A percentile compares a stretch with the other conserved stretches of the same genome.
These are phyloP conservation scores for Ogataea degrootiae DNA, from an alignment of 805 yeast species.

Conservation along the genomic window DNA sequence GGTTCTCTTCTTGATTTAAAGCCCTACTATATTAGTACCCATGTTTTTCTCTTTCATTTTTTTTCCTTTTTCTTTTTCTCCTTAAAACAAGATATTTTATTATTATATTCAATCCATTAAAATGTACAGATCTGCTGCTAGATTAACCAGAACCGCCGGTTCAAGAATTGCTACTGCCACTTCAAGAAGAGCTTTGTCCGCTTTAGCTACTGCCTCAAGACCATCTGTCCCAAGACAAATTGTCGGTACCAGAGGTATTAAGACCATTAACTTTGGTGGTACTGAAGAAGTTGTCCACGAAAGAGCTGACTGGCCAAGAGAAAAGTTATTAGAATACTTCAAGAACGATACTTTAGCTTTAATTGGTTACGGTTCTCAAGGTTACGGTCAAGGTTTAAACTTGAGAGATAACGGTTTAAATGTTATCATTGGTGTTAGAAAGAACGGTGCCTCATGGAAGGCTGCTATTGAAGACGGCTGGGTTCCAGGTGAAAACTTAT, in stretches of 20 bases:
- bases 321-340: slow-evolving; percentile 92
- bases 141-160: slow-evolving; percentile 45
- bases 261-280: slow-evolving; percentile 97
- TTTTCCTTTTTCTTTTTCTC: not conserved
- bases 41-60: not conserved
- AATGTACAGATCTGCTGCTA: slow-evolving; percentile 42
- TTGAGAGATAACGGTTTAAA: slow-evolving; percentile 98
- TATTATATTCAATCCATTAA: not conserved
- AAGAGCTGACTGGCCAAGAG: slow-evolving; percentile 99
- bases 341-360: slow-evolving; percentile 96
- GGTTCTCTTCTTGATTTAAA: not conserved
- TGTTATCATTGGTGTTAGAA: slow-evolving; percentile 97
- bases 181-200: slow-evolving; percentile 57
- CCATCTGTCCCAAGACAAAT: slow-evolving; percentile 39
- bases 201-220: slow-evolving; percentile 43
- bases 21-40: not conserved
- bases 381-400: slow-evolving; percentile 99
- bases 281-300: slow-evolving; percentile 93
- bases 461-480: slow-evolving; percentile 99
- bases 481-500: slow-evolving; percentile 99
- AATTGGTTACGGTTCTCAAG: slow-evolving; percentile 99
- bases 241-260: slow-evolving; percentile 79
- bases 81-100: slow-evolving; percentile 17
- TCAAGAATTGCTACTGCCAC: slow-evolving; percentile 39
- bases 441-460: slow-evolving; percentile 99